A percentile compares a stretch with the other conserved stretches of the same genome.
These are phyloP conservation scores for Cubamyces sp. DNA, from an alignment of 768 basidiomycete species.

Conservation along the genomic window DNA sequence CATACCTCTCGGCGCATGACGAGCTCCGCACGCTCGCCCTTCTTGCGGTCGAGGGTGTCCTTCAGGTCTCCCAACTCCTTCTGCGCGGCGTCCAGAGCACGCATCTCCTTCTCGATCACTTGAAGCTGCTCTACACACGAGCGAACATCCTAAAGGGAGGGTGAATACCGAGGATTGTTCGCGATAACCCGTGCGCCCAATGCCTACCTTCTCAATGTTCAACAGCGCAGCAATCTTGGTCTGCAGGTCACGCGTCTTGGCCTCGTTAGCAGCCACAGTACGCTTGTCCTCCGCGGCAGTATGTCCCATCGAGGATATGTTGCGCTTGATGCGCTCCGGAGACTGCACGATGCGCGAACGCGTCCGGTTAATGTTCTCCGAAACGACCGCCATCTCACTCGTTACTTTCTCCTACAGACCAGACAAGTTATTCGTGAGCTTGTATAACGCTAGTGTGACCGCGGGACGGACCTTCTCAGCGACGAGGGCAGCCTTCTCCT, in stretches of 20 bases:
- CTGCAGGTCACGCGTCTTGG: constrained; percentile 78
- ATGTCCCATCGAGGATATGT: constrained; percentile 74
- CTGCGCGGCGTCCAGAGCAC: constrained; percentile 62
- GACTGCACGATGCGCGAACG: constrained; percentile 85
- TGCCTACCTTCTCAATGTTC: constrained; percentile 71
- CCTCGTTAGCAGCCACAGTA: constrained; percentile 63
- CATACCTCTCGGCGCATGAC: constrained; percentile 68
- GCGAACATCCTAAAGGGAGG: constrained; percentile 60
- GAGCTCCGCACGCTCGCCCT: constrained; percentile 74
- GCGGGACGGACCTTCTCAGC: constrained; percentile 58
- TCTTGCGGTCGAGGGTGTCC: constrained; percentile 71
- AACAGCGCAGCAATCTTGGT: constrained; percentile 71
- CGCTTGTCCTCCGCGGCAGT: constrained; percentile 74
- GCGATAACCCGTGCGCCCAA: background rate
- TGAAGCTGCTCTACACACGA: constrained; percentile 77
- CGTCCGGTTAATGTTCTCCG: constrained; percentile 65
- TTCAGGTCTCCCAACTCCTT: constrained; percentile 71
- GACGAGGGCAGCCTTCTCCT: constrained; percentile 65
- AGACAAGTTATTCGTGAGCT: constrained; percentile 6
- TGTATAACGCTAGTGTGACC: background rate
- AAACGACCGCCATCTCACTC: constrained; percentile 58
- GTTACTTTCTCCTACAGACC: constrained; percentile 59
- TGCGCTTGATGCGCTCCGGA: constrained; percentile 85
- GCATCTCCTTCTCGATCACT: constrained; percentile 69
- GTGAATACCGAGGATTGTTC: background rate